These are phyloP conservation scores for Hsuehochloa calcarea DNA, from an alignment of 176 grass and related monocot genomes.

Conservation along the genomic window DNA sequence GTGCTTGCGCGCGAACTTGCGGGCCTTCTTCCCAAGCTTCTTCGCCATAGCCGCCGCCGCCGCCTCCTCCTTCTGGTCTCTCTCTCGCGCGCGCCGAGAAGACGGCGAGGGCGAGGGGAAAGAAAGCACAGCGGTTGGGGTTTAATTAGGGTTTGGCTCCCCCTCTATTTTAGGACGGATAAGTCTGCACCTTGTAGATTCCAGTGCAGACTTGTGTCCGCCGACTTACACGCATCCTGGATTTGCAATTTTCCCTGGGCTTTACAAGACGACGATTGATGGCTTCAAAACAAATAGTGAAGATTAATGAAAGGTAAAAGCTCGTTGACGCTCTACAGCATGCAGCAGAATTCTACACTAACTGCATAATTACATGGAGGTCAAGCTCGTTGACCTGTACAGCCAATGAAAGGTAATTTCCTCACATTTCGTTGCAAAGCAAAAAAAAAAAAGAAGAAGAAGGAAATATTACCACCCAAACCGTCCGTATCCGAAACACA, in stretches of 20 bases:
- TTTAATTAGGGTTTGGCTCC: conserved; percentile 14
- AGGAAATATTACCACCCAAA: too few species aligned
- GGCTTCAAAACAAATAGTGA: too few species aligned
- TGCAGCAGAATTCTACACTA: too few species aligned
- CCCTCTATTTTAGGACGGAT: too few species aligned
- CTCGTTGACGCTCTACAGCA: too few species aligned
- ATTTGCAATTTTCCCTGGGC: too few species aligned
- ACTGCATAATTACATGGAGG: neutral
- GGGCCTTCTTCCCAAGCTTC: conserved; percentile 89
- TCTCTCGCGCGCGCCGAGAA: neutral
- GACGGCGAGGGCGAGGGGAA: neutral
- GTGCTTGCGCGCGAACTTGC: conserved; percentile 90
- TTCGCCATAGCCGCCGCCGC: conserved; percentile 58
- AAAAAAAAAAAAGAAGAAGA: too few species aligned
- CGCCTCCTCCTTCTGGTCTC: neutral
- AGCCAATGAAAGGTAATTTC: neutral
- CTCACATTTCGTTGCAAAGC: neutral
- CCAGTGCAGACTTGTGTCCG: too few species aligned
- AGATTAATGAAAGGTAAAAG: too few species aligned
- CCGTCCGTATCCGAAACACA: neutral
- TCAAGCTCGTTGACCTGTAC: neutral
- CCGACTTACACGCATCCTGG: too few species aligned
- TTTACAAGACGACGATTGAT: too few species aligned
- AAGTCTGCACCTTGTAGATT: too few species aligned
- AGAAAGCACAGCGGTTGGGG: conserved; percentile 1